Conservation (phyloP, 345 rosid genomes). For the Pistacia integerrima region DNA sequence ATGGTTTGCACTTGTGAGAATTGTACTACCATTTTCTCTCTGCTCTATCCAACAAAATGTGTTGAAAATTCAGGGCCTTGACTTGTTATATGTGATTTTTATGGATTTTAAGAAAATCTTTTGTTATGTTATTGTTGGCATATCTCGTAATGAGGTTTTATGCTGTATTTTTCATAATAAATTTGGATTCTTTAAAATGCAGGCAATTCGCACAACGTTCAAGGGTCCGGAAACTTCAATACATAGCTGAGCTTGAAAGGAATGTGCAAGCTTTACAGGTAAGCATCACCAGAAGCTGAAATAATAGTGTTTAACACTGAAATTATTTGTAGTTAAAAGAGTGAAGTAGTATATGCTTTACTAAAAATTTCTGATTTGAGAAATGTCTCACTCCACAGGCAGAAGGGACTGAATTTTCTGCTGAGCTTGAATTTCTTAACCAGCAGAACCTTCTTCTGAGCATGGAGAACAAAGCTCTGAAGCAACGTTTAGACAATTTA, state of each 20-base stretch:
- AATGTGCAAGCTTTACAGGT: slow-evolving; percentile 97
- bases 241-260: slow-evolving; percentile 97
- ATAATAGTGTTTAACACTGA: neutral
- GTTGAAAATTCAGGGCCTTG: neutral
- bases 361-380: slow-evolving; percentile 9
- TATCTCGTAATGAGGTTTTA: neutral
- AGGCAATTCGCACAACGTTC: slow-evolving; percentile 99
- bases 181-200: slow-evolving; percentile 25
- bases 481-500: slow-evolving; percentile 76
- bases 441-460: slow-evolving; percentile 76
- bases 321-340: slow-evolving; percentile 2
- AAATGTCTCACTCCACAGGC: slow-evolving; percentile 43
- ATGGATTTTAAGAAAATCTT: neutral
- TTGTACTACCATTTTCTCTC: neutral
- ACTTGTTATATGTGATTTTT: neutral
- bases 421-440: slow-evolving; percentile 87
- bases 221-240: slow-evolving; percentile 95
- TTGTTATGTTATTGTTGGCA: neutral
- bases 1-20: neutral
- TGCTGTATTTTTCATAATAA: slow-evolving; percentile 22
- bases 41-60: neutral
- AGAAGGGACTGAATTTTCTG: slow-evolving; percentile 80
- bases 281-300: slow-evolving; percentile 26
- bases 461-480: slow-evolving; percentile 91
- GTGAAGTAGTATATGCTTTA: neutral